phyloP scores from a whole-genome alignment of 495 filamentous ascomycete genomes.

The Delitschia confertaspora region DNA sequence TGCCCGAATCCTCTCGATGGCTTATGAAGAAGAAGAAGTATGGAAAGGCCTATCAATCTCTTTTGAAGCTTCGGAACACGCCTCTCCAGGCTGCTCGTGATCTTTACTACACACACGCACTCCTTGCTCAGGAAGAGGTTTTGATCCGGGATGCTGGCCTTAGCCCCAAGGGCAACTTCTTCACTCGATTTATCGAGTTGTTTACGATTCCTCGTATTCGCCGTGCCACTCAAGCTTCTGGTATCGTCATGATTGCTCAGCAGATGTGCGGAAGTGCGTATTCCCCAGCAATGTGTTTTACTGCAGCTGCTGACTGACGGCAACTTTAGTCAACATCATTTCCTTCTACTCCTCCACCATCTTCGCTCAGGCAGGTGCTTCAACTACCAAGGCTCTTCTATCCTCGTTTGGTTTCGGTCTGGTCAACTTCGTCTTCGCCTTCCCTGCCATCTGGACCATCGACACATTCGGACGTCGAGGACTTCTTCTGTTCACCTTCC shows the following conservation, averaged over 20 bases:
- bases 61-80: slow-evolving; percentile 52
- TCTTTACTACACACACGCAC: slow-evolving; percentile 64
- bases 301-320: neutral
- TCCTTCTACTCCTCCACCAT: slow-evolving; percentile 78
- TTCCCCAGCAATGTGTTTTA: slow-evolving; percentile 26
- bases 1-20: slow-evolving; percentile 58
- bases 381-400: slow-evolving; percentile 50
- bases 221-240: slow-evolving; percentile 56
- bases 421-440: slow-evolving; percentile 77
- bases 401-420: slow-evolving; percentile 73
- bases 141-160: slow-evolving; percentile 30
- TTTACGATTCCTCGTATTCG: slow-evolving; percentile 63
- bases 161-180: slow-evolving; percentile 17
- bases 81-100: slow-evolving; percentile 66
- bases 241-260: slow-evolving; percentile 61
- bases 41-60: slow-evolving; percentile 49
- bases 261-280: slow-evolving; percentile 63
- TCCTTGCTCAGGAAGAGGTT: slow-evolving; percentile 39
- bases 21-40: slow-evolving; percentile 51
- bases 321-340: slow-evolving; percentile 68
- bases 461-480: slow-evolving; percentile 73
- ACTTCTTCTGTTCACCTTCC: slow-evolving; percentile 76
- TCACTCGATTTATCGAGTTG: slow-evolving; percentile 48
- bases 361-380: slow-evolving; percentile 55
- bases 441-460: slow-evolving; percentile 75